Evolutionary conservation across 768 basidiomycete species (phyloP).

Genomic region (Mycena rosella): DNA sequence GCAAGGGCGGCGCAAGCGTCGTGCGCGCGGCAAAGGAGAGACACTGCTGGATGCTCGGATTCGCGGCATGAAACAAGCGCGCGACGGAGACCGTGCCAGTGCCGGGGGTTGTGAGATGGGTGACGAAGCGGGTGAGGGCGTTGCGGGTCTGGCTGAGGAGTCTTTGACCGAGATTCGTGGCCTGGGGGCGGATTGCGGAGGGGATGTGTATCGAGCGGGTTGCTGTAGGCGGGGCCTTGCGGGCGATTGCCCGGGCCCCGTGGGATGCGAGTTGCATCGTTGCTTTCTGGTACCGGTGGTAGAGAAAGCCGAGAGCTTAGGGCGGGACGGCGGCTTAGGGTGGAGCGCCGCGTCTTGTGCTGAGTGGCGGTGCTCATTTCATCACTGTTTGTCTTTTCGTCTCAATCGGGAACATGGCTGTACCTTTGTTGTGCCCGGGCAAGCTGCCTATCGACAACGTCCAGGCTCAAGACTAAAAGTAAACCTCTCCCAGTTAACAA

Average conservation of each 20-base stretch:
- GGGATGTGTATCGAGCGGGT: slow-evolving; percentile 64
- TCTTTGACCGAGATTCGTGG: slow-evolving; percentile 53
- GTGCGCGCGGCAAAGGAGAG: slow-evolving; percentile 69
- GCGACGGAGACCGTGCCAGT: slow-evolving; percentile 43
- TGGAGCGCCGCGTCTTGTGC: too few species aligned
- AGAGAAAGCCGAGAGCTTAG: slow-evolving; percentile 17
- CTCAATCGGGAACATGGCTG: too few species aligned
- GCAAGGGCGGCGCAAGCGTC: slow-evolving; percentile 61
- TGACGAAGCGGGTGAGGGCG: slow-evolving; percentile 67
- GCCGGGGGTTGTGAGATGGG: slow-evolving; percentile 71
- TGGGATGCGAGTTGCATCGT: slow-evolving; percentile 62
- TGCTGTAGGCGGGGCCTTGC: slow-evolving; percentile 53
- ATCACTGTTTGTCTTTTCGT: too few species aligned
- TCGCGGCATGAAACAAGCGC: slow-evolving; percentile 44
- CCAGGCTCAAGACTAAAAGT: too few species aligned
- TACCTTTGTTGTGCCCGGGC: too few species aligned
- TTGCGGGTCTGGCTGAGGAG: slow-evolving; percentile 67
- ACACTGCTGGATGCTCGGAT: slow-evolving; percentile 63
- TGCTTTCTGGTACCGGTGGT: slow-evolving; percentile 15
- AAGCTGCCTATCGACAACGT: too few species aligned
- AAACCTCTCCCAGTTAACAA: too few species aligned
- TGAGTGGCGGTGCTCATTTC: too few species aligned
- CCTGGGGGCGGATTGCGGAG: slow-evolving; percentile 51
- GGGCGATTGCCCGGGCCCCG: slow-evolving; percentile 55
- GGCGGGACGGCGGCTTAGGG: too few species aligned